Evolutionary conservation across 192 early-diverging fungal species (phyloP), one percentile per base, ranked within the genome.

Genomic region (Coemansia sp.): DNA sequence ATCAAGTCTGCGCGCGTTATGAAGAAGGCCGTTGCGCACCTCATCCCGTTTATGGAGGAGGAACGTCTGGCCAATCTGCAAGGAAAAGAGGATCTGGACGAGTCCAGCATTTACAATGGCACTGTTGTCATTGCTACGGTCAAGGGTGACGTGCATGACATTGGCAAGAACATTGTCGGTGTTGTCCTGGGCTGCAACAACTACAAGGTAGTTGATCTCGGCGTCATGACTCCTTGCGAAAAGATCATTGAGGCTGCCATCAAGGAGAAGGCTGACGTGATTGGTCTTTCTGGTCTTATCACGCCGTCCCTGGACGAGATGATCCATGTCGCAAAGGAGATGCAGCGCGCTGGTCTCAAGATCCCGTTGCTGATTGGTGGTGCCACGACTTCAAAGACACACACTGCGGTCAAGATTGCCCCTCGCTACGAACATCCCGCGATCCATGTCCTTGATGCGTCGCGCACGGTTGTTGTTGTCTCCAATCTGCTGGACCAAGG

Each of bases 151-250:
- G 96, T 98, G 31, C 96, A 98, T 83, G 94, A 96, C 80, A 98
- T 98, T 71, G 96, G 96, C 38, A 98, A 96, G 85, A 98, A 98
- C 82, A 98, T 98, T 85, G 92, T 94, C 49, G 94, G 91, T 20
- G 96, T 98, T 34, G 96, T 98, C 49, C 80, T 98, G 48, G 96
- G 96, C 30, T 98, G 96, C 87, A 98, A 98, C 85, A 96, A 96
- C 77, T 98, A 98, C 75, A 87, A 87, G 64, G 92, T 98, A 42
- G 89, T 98, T 57, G 96, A 96, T 75, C 68, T 97, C 65, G 96
- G 96, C 34, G 96, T 97, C 32, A 97, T 97, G 96, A 89, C 88
- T 42, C 94, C 96, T 0, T 93, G 91, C 73, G 93, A 96, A 25
- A 94, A 92, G 84, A 97, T 97, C 68, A 88, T 97, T 57, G 86